Base-by-base conservation (phyloP, 805 yeast genomes). In the Soucietia sequanensis region DNA sequence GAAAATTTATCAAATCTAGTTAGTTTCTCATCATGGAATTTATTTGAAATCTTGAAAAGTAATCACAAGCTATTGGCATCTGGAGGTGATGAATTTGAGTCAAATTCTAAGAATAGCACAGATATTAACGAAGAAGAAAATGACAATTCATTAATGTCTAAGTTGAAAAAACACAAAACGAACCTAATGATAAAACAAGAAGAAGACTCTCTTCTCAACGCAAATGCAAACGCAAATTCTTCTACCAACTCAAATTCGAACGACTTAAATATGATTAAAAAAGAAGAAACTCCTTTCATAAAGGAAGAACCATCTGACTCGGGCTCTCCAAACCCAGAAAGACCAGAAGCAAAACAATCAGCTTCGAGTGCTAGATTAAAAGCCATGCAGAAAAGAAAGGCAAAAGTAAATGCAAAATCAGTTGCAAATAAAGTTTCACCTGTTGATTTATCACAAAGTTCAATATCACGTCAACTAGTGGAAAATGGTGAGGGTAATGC, bases 311-410 rank as follows among this genome's bases (percentile, higher is more conserved):
- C 12, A 3, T n/a, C 22, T 5, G 15, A n/a, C 10, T 12, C 24
- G 8, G 18, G n/a, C 7, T 23, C 45, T 15, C 42, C 43, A 4
- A 44, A 50, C 23, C 32, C 30, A 41, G 17, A 31, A 25, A 45
- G 10, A 46, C 23, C 30, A 3, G 30, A 27, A 43, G 23, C 46
- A 30, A 46, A 55, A 35, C 31, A 46, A 23, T 49, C 61, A 1
- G 56, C 71, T 39, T 44, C 76, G 26, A 81, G 84, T 32, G 90
- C 95, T 0, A 77, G 97, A 56, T 75, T 89, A 71, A 76, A 87
- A 42, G 98, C 96, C 2, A 79, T 91, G 86, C 96, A 96, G n/a
- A 84, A 84, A 50, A 75, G 98, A 51, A 81, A 83, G 53, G 93
- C 95, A 4, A 87, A 84, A 54, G 80, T 78, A 34, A 76, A 71